A percentile compares a stretch with the other conserved stretches of the same genome.
Evolutionary conservation across 768 basidiomycete genomes (phyloP).

Genomic region (Suillus fuscotomentosus): DNA sequence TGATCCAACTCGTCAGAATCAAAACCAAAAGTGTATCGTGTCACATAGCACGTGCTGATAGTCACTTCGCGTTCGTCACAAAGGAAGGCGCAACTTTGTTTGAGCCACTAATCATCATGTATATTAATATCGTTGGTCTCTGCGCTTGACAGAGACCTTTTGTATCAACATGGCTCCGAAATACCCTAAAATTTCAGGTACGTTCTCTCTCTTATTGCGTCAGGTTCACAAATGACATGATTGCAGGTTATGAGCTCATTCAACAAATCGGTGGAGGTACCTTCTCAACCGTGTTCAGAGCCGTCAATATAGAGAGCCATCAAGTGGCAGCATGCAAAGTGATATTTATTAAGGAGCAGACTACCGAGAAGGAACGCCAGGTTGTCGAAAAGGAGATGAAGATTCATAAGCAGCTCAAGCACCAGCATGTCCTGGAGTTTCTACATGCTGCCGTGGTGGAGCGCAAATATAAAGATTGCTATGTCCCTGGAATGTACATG

Average conservation of each 20-base stretch:
- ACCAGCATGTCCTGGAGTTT: slow-evolving; percentile 81
- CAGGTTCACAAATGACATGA: neutral
- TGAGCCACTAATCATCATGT: slow-evolving; percentile 11
- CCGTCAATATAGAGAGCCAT: slow-evolving; percentile 64
- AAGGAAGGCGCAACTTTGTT: slow-evolving; percentile 1
- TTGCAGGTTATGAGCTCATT: slow-evolving; percentile 64
- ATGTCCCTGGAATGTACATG: slow-evolving; percentile 87
- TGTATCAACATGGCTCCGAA: slow-evolving; percentile 19
- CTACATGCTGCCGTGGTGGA: slow-evolving; percentile 77
- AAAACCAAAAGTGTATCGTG: too few relatives aligned
- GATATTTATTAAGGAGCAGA: slow-evolving; percentile 59
- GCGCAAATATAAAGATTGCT: slow-evolving; percentile 49
- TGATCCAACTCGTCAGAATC: too few relatives aligned
- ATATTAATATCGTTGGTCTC: neutral
- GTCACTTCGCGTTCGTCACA: slow-evolving; percentile 31
- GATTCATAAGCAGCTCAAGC: slow-evolving; percentile 79
- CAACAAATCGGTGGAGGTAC: slow-evolving; percentile 85
- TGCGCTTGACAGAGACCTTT: slow-evolving; percentile 2
- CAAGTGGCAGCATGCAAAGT: slow-evolving; percentile 88
- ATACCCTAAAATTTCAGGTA: slow-evolving; percentile 33
- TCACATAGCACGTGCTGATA: slow-evolving; percentile 12
- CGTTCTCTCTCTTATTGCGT: neutral
- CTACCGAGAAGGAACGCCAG: slow-evolving; percentile 71
- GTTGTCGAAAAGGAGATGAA: slow-evolving; percentile 89
- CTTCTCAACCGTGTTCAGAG: slow-evolving; percentile 87